These are phyloP conservation scores for Coniosporium apollinis DNA, from an alignment of 495 filamentous ascomycete genomes.

Conservation along the genomic window DNA sequence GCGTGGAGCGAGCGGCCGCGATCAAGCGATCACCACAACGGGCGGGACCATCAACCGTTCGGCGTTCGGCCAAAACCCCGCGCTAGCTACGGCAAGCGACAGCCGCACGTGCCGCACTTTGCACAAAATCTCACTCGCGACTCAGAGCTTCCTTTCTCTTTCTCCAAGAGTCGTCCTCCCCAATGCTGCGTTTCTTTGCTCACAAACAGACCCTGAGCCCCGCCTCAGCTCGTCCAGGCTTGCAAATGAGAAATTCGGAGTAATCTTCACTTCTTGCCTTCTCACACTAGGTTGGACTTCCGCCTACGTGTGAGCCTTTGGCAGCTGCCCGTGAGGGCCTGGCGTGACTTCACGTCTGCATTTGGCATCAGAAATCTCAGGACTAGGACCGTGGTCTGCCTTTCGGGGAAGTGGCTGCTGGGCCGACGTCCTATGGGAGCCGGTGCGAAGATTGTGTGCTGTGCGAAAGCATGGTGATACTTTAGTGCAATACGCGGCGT, in stretches of 20 bases:
- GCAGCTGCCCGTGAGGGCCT: slow-evolving; percentile 77
- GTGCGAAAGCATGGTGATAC: slow-evolving; percentile 38
- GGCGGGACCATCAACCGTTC: no score
- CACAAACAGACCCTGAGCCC: slow-evolving; percentile 55
- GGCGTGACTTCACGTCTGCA: slow-evolving; percentile 84
- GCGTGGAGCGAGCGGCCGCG: no score
- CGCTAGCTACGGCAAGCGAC: no score
- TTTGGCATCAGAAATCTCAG: slow-evolving; percentile 98
- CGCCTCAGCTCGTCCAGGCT: slow-evolving; percentile 14
- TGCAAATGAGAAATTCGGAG: slow-evolving; percentile 99
- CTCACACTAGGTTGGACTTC: slow-evolving; percentile 22
- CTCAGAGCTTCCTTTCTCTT: slow-evolving; percentile 25
- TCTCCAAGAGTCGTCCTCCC: slow-evolving; percentile 72
- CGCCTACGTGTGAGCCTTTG: slow-evolving; percentile 18
- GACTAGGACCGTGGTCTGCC: slow-evolving; percentile 28
- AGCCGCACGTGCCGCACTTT: no score
- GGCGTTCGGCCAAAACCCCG: no score
- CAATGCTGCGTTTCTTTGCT: slow-evolving; percentile 99
- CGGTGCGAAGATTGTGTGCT: slow-evolving; percentile 30
- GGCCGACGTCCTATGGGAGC: slow-evolving; percentile 24
- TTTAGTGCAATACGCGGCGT: slow-evolving; percentile 99
- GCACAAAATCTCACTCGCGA: slow-evolving; percentile 1
- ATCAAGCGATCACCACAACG: no score
- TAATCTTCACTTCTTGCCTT: slow-evolving; percentile 61
- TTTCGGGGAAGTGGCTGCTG: slow-evolving; percentile 22